Evolutionary conservation across 306 rosid species (phyloP), one percentile per base, ranked within the genome.

Genomic region (Malus asiatica): DNA sequence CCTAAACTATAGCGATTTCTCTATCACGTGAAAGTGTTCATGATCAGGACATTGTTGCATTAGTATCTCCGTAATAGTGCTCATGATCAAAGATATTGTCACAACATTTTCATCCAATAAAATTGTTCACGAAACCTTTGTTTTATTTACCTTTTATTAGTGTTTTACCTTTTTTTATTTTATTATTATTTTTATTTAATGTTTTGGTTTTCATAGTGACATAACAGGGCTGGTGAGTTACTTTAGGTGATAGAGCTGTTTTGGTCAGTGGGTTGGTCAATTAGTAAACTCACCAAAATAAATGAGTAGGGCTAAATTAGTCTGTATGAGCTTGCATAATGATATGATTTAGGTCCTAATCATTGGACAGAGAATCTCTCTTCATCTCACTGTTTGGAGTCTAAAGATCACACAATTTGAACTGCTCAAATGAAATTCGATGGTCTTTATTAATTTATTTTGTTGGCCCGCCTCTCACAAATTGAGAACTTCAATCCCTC

Each of bases 191-290:
- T 35, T 35, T 6, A 5, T 4, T 33, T 5, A 33, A 35, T 35
- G 66, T 73, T 68, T 67, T 76, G 76, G 77, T 53, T 16, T 68
- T 51, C 72, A 80, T 66, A 8, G 33, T 68, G 80, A 64, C 72
- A 32, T 14, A 64, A 64, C 45, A 8, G 22, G 22, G 68, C 33
- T 62, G 33, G 66, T 27, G 3, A 51, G 65, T 32, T 48, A 5
- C 8, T 15, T 15, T 25, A 62, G 12, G 20, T 68, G 80, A 64
- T 75, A 18, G 23, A 9, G 19, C 42, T 18, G 42, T 57, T 38
- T 3, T 58, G 25, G 63, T 22, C 63, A 51, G 65, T 20, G 13
- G 67, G 67, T 38, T 72, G 66, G 66, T 55, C 76, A 8, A 42
- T 72, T 55, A 66, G 70, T 30, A 22, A 58, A 62, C 60, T 69